Percentiles rank a stretch among this genome's conserved stretches.
These are phyloP conservation scores for Jamesozyma gamospora DNA, from an alignment of 805 yeast species.

Conservation along the genomic window DNA sequence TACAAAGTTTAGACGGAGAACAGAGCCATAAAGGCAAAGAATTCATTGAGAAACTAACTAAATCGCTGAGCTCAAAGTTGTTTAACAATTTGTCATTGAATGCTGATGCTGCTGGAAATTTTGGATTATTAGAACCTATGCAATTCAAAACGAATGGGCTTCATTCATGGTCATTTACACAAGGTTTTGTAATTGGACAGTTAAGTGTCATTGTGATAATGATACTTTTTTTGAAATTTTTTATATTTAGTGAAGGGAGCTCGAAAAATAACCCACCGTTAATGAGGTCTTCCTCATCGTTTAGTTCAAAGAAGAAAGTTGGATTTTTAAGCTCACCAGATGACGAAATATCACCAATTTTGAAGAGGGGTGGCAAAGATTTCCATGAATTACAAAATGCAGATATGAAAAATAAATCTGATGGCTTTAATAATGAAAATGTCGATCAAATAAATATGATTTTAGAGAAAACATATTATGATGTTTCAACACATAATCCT, in stretches of 20 bases:
- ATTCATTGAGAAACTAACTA: not conserved
- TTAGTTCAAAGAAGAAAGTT: not conserved
- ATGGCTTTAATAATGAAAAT: constrained; percentile 19
- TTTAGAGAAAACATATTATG: constrained; percentile 84
- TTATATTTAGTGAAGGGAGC: constrained; percentile 61
- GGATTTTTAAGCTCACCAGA: not conserved
- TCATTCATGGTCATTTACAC: constrained; percentile 58
- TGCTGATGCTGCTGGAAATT: too few relatives aligned
- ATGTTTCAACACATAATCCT: constrained; percentile 75
- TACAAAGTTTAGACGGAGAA: constrained; percentile 8
- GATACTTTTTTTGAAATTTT: constrained; percentile 59
- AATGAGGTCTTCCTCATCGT: not conserved
- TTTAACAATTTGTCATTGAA: too few relatives aligned
- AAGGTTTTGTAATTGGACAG: constrained; percentile 67
- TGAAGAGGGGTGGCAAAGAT: constrained; percentile 25
- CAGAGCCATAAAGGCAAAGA: not conserved
- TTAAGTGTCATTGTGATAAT: constrained; percentile 56
- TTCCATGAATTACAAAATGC: not conserved
- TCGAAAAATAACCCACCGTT: constrained; percentile 28
- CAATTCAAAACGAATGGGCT: constrained; percentile 4
- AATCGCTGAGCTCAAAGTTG: not conserved
- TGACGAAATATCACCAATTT: constrained; percentile 11
- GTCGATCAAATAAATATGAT: constrained; percentile 36
- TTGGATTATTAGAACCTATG: not conserved
- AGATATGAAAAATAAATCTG: constrained; percentile 10